Evolutionary conservation across 345 rosid genomes (phyloP), one percentile per base, ranked within the genome.

Genomic region (Erucastrum elatum): DNA sequence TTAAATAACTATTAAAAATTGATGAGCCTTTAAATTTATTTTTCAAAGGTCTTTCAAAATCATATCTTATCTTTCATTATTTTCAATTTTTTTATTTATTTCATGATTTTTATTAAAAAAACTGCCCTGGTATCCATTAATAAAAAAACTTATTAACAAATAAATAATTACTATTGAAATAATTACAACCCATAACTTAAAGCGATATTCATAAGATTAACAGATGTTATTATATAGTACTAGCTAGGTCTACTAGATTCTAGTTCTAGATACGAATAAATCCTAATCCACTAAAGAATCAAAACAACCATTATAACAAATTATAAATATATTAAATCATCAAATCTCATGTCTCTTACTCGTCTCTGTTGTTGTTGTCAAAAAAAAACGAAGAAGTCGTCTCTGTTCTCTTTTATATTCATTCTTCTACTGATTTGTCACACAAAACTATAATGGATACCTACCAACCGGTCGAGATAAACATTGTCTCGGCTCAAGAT

Each of bases 391-490:
- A 16, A 46, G 55, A 1, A 16, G 67, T 59, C 64, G 33, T 26
- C 64, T 59, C 33, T 59, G n/a, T 3, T 60, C 62, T 60, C 62
- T 30, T 39, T 27, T 61, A 10, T 69, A 53, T 46, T 62, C 25
- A 12, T 63, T 64, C 30, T 62, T 33, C 69, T 53, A 2, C 7
- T 31, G 21, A 61, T 31, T 68, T 8, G 16, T 39, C 64, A 70
- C 3, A 70, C 76, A 41, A 39, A 33, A 33, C 2, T 6, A 60
- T 46, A 3, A 78, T 78, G 58, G 73, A 66, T 15, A 44, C 33
- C 21, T 78, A 72, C 15, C 82, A 72, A 59, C 74, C 77, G 2
- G 82, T 79, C 15, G 82, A 79, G 64, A 49, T 79, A 0, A 60
- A 67, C 69, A 6, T 79, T 60, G 34, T 79, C 11, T 79, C 77